phyloP scores from a whole-genome alignment of 441 rosid genomes.

The Pelargonium myrrhifolium region DNA sequence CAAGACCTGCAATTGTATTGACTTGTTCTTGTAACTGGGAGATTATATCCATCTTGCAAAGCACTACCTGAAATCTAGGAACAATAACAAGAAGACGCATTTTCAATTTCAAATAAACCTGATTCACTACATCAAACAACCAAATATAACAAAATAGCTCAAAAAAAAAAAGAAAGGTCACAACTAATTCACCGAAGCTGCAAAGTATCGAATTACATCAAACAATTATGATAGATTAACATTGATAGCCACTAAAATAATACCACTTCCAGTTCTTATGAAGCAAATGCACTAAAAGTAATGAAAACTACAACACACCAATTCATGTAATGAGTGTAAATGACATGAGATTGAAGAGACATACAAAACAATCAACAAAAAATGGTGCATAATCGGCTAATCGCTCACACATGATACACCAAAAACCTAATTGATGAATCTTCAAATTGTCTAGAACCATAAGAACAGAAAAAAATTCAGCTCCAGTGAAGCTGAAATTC shows the following conservation, averaged over 20 bases:
- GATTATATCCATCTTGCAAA: constrained; percentile 65
- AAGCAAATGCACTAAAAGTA: too few species aligned
- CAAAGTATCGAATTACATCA: too few species aligned
- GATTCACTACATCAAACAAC: too few species aligned
- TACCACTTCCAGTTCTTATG: too few species aligned
- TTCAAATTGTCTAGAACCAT: not conserved
- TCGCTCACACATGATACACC: not conserved
- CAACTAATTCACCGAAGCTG: too few species aligned
- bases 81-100: not conserved
- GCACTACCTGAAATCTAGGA: not conserved
- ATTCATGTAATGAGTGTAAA: not conserved
- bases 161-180: too few species aligned
- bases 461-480: not conserved
- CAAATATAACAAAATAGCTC: too few species aligned
- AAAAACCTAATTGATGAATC: not conserved
- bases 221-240: too few species aligned
- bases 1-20: constrained; percentile 56
- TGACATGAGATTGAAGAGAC: not conserved
- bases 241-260: too few species aligned
- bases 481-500: not conserved
- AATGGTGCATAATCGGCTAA: not conserved
- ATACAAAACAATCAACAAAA: not conserved
- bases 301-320: not conserved
- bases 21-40: constrained; percentile 95
- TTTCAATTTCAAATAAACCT: not conserved